Evolutionary conservation across 495 filamentous ascomycete genomes (phyloP).

Genomic region (Xylaria telfairii): DNA sequence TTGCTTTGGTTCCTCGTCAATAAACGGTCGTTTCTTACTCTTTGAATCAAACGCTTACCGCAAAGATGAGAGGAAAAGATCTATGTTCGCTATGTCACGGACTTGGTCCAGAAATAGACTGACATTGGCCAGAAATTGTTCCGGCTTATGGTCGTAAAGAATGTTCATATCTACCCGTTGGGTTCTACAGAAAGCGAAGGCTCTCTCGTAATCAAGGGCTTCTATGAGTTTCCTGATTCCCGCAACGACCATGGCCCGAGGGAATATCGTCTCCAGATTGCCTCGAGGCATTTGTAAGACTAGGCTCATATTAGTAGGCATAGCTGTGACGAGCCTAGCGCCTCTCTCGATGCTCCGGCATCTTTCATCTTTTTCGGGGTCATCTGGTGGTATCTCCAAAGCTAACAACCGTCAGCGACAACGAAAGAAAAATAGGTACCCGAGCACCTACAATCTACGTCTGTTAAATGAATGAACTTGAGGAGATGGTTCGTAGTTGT

Average conservation of each 20-base stretch:
- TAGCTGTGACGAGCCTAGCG: constrained; percentile 82
- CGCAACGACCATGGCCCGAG: constrained; percentile 87
- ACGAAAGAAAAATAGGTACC: neutral
- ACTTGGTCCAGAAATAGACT: constrained; percentile 84
- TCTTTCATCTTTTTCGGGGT: constrained; percentile 88
- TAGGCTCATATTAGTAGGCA: constrained; percentile 82
- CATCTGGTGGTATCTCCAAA: constrained; percentile 83
- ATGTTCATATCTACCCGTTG: constrained; percentile 99
- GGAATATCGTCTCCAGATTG: constrained; percentile 94
- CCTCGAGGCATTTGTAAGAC: constrained; percentile 93
- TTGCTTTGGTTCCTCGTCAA: constrained; percentile 58
- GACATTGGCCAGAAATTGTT: constrained; percentile 80
- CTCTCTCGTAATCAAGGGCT: constrained; percentile 76
- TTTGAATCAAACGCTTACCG: constrained; percentile 61
- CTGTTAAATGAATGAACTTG: constrained; percentile 87
- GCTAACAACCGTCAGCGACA: constrained; percentile 50
- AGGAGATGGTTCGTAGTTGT: constrained; percentile 90
- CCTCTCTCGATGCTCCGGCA: constrained; percentile 93
- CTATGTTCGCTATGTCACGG: constrained; percentile 82
- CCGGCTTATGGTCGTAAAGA: constrained; percentile 87
- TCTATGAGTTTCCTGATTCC: constrained; percentile 83
- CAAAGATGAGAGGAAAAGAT: constrained; percentile 88
- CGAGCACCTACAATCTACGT: constrained; percentile 62
- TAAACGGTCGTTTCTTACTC: constrained; percentile 10
- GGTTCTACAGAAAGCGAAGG: constrained; percentile 85